A percentile compares a stretch with the other conserved stretches of the same genome.
phyloP scores from a whole-genome alignment of 2,329 filamentous ascomycete species.

The Penicillium concentricum region DNA sequence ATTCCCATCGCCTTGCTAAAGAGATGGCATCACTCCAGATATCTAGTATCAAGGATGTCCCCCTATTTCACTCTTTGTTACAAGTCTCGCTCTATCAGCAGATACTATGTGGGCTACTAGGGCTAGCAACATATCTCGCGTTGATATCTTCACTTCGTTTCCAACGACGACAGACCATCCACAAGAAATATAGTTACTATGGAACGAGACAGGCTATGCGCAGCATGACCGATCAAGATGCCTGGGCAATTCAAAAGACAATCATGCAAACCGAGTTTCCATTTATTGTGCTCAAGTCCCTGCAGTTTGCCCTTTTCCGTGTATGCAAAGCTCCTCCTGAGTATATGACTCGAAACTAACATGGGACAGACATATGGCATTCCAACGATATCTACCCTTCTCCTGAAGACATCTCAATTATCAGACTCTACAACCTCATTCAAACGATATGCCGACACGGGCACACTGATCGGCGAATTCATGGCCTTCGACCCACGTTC shows the following conservation, averaged over 20 bases:
- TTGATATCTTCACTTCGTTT: constrained; percentile 29
- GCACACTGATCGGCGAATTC: constrained; percentile 51
- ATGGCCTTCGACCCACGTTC: constrained; percentile 45
- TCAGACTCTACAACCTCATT: constrained; percentile 45
- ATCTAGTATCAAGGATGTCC: background rate
- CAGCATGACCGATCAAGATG: constrained; percentile 54
- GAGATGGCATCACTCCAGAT: background rate
- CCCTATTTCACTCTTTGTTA: background rate
- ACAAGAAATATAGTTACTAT: constrained; percentile 43
- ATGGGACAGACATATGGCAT: constrained; percentile 53
- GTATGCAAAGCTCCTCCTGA: constrained; percentile 27
- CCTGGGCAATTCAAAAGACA: constrained; percentile 49
- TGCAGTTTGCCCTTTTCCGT: constrained; percentile 60
- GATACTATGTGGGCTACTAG: constrained; percentile 10
- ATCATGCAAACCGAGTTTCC: constrained; percentile 57
- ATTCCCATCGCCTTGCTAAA: background rate
- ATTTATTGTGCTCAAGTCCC: constrained; percentile 47
- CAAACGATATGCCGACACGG: constrained; percentile 56
- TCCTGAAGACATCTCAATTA: constrained; percentile 52
- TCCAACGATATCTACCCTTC: constrained; percentile 52
- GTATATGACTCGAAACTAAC: background rate
- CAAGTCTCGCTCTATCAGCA: background rate
- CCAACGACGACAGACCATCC: constrained; percentile 34
- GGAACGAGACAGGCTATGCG: constrained; percentile 42
- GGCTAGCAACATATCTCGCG: constrained; percentile 20